phyloP scores from a whole-genome alignment of 176 grass and related monocot species.

The Lolium perenne region DNA sequence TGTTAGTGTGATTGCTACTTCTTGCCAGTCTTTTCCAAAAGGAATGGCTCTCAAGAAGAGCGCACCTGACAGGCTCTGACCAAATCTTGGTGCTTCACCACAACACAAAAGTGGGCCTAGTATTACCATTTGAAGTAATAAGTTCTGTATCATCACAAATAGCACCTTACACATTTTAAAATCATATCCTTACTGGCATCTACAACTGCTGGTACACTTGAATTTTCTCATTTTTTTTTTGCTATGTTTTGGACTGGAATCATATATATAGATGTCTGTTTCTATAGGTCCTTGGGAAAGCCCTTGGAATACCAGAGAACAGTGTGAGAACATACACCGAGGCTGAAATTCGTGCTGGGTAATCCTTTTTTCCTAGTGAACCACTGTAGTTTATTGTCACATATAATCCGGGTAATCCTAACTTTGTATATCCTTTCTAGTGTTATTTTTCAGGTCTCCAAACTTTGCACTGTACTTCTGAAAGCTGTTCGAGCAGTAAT shows the following conservation, averaged over 20 bases:
- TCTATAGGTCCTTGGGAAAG: conserved; percentile 79
- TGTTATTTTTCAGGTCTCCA: conserved; percentile 97
- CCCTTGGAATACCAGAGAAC: conserved; percentile 93
- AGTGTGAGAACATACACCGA: conserved; percentile 91
- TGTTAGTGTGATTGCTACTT: neutral
- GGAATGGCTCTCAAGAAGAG: neutral
- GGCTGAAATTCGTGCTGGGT: conserved; percentile 98
- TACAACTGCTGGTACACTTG: neutral
- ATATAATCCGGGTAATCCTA: conserved; percentile 35
- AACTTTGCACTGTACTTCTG: conserved; percentile 81
- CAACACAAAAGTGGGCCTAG: neutral
- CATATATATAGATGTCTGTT: conserved; percentile 4
- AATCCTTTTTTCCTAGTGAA: conserved; percentile 39
- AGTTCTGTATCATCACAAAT: conserved; percentile 5
- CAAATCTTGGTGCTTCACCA: conserved; percentile 1
- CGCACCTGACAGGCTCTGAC: neutral
- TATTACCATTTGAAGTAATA: neutral
- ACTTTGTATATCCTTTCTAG: conserved; percentile 56
- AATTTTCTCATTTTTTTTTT: conserved; percentile 8
- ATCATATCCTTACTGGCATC: neutral
- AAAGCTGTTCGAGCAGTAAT: conserved; percentile 71
- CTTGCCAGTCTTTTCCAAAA: neutral
- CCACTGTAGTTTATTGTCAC: neutral
- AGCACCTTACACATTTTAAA: conserved; percentile 4
- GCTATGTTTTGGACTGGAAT: neutral